Base-by-base conservation (phyloP, 257 asterid genomes). In the Gardenia jasminoides region DNA sequence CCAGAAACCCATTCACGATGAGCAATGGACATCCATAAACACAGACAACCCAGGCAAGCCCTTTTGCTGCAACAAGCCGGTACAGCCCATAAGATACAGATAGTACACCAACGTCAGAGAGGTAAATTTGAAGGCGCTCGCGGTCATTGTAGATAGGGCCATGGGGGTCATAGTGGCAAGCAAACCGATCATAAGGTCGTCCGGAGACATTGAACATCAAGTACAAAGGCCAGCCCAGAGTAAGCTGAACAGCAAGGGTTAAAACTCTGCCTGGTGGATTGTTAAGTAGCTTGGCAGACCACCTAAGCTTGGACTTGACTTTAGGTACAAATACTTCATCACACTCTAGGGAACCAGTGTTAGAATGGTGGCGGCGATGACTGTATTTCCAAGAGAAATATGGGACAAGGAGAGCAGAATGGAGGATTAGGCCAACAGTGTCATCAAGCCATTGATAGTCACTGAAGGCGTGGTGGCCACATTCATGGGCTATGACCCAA, bases 261-360 rank as follows among this genome's bases (percentile, higher is more conserved):
- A 93, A 26, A 52, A 81, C 83, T 78, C 98, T 78, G 47, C 97
- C 97, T 0, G 88, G 86, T 50, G 97, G 98, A 78, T 93, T 93
- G 94, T 86, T 91, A 31, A 85, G 78, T 75, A 84, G 76, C 83
- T 84, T 91, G 74, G 91, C 72, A 28, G 74, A 78, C 83, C 89
- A 84, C 15, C 75, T 7, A 22, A 91, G 78, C 12, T 50, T 12
- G 7, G 98, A 87, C 79, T 89, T 91, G 33, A 47, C 30, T 52
- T 88, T 93, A 0, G 96, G 97, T 0, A 93, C 98, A 54, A 93
- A 93, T 17, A 93, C 98, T 71, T 93, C 98, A 13, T 93, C 98
- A 0, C 90, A 88, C 36, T 93, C 98, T 0, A 93, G 89, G 17
- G 97, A 93, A 28, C 91, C 97, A 0, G 98, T 93, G 83, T 93